phyloP scores from a whole-genome alignment of 768 basidiomycete genomes.

The Auriscalpium orientale region DNA sequence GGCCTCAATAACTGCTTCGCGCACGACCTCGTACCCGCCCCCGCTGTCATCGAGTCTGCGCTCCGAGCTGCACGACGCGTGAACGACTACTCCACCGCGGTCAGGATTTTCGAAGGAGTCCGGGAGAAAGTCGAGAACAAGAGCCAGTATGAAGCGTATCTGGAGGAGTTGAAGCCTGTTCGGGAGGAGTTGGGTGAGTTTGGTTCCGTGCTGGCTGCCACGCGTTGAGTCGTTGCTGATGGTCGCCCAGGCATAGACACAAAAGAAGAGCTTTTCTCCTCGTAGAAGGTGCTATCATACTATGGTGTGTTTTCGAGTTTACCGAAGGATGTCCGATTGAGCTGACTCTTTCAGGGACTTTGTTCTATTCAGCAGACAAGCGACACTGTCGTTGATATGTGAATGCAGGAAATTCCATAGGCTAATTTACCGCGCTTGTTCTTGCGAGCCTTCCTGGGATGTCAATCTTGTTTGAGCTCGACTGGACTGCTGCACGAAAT shows the following conservation, averaged over 20 bases:
- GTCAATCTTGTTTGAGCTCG: too few relatives aligned
- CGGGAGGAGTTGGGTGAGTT: conserved; percentile 84
- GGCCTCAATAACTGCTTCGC: conserved; percentile 99
- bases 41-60: conserved; percentile 79
- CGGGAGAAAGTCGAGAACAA: conserved; percentile 98
- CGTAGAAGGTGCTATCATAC: conserved; percentile 22
- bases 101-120: conserved; percentile 92
- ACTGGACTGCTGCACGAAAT: too few relatives aligned
- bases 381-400: too few relatives aligned
- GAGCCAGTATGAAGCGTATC: conserved; percentile 87
- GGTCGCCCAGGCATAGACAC: conserved; percentile 41
- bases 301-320: not conserved
- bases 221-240: not conserved
- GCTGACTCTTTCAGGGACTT: too few relatives aligned
- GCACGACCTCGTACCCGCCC: conserved; percentile 89
- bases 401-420: not conserved
- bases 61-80: conserved; percentile 83
- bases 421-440: not conserved
- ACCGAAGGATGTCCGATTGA: conserved; percentile 1
- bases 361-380: too few relatives aligned
- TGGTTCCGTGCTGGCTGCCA: not conserved
- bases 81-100: conserved; percentile 95
- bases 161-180: conserved; percentile 82
- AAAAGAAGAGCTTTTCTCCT: conserved; percentile 58
- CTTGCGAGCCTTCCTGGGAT: not conserved